Conservation (phyloP, 768 basidiomycete genomes). For the Austroboletus eburneus region DNA sequence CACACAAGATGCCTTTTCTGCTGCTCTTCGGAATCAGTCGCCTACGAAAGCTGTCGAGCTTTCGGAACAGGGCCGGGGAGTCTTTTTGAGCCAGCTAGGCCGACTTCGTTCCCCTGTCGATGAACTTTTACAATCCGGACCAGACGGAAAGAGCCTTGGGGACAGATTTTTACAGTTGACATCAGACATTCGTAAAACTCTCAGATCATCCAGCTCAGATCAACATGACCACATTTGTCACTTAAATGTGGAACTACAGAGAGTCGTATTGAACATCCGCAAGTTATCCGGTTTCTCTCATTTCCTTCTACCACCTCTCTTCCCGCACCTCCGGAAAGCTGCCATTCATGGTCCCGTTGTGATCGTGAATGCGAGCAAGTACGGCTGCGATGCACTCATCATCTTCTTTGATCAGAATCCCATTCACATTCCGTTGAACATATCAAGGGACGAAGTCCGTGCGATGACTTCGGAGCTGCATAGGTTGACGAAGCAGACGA, state of each 20-base stretch:
- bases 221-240: neutral
- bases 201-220: neutral
- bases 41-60: neutral
- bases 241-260: neutral
- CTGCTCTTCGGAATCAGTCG: neutral
- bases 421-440: neutral
- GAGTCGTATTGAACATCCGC: neutral
- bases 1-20: neutral
- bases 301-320: neutral
- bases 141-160: neutral
- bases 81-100: neutral
- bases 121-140: neutral
- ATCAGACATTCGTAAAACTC: neutral
- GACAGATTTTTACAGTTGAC: neutral
- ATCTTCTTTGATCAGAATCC: neutral
- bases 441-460: neutral
- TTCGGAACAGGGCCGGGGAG: neutral
- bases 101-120: neutral
- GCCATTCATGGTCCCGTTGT: neutral
- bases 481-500: neutral
- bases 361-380: neutral
- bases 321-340: neutral
- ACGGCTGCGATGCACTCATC: neutral
- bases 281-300: neutral
- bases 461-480: neutral